A percentile compares a stretch with the other conserved stretches of the same genome.
phyloP scores from a whole-genome alignment of 352 stramenopile genomes.

The Aphanomyces astaci region DNA sequence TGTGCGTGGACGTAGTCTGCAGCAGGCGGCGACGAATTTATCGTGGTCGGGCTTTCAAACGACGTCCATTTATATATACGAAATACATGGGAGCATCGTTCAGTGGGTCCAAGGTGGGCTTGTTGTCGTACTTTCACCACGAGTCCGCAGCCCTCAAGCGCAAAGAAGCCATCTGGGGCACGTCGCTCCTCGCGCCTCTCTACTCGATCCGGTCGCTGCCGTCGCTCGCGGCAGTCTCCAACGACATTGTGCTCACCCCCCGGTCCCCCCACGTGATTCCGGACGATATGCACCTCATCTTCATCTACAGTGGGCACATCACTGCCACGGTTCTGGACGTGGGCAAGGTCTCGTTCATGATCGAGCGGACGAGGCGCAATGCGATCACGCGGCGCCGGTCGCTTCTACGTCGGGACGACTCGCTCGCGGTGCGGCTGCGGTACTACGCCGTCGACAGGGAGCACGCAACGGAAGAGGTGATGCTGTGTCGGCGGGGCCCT shows the following conservation, averaged over 20 bases:
- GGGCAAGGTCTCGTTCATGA: background rate
- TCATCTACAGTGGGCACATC: conserved; percentile 10
- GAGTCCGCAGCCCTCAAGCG: background rate
- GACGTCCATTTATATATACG: too few relatives aligned
- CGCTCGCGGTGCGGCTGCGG: background rate
- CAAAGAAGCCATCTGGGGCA: conserved; percentile 12
- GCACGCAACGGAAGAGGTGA: conserved; percentile 15
- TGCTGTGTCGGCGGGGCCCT: conserved; percentile 4
- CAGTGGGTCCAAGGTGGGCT: background rate
- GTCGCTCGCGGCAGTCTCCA: background rate
- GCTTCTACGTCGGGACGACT: background rate
- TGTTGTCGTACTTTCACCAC: background rate
- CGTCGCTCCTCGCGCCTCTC: conserved; percentile 10
- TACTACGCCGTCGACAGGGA: background rate
- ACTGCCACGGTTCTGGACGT: conserved; percentile 5
- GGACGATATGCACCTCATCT: background rate
- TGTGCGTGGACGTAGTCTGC: too few relatives aligned
- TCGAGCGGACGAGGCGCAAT: background rate
- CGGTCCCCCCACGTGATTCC: background rate
- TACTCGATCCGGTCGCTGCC: conserved; percentile 5
- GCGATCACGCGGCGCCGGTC: background rate
- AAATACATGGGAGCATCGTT: background rate
- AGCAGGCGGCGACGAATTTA: too few relatives aligned
- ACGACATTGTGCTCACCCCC: conserved; percentile 4
- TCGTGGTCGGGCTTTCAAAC: too few relatives aligned